These are phyloP conservation scores for Lindgomyces ingoldianus DNA, from an alignment of 495 filamentous ascomycete species.

Conservation along the genomic window DNA sequence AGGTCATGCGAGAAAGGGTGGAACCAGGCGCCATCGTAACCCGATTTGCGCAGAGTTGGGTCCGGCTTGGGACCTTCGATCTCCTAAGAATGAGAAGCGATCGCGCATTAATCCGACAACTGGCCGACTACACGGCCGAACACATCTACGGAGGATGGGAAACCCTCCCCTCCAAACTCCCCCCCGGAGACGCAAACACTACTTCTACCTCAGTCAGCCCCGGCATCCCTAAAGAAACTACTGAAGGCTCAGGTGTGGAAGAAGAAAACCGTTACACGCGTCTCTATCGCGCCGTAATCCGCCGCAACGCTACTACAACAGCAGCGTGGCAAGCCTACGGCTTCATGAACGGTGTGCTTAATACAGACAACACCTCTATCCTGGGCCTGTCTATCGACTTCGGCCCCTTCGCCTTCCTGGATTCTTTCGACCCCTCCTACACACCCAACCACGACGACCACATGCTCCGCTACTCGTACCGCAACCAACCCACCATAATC, in stretches of 20 bases:
- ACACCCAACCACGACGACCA: conserved; percentile 97
- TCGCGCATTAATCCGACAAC: conserved; percentile 64
- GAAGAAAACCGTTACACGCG: conserved; percentile 80
- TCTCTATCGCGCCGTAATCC: conserved; percentile 83
- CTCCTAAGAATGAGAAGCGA: conserved; percentile 80
- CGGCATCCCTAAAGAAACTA: conserved; percentile 57
- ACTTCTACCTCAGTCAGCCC: conserved; percentile 39
- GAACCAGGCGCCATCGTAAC: conserved; percentile 93
- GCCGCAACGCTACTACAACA: conserved; percentile 83
- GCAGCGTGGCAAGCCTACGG: conserved; percentile 96
- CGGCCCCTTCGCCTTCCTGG: conserved; percentile 94
- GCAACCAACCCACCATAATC: conserved; percentile 91
- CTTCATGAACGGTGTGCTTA: conserved; percentile 96
- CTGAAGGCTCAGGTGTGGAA: conserved; percentile 65
- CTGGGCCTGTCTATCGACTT: conserved; percentile 88
- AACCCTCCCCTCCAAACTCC: conserved; percentile 63
- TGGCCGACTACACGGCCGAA: conserved; percentile 81
- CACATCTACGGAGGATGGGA: conserved; percentile 86
- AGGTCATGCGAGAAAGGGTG: conserved; percentile 75
- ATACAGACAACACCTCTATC: conserved; percentile 95
- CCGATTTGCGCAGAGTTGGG: conserved; percentile 87
- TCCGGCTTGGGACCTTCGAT: conserved; percentile 94
- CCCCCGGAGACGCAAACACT: conserved; percentile 48
- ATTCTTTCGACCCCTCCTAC: conserved; percentile 90
- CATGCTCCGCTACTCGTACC: conserved; percentile 82